These are phyloP conservation scores for Xerocomus amazonicus DNA, from an alignment of 1,284 basidiomycete genomes.

Conservation along the genomic window DNA sequence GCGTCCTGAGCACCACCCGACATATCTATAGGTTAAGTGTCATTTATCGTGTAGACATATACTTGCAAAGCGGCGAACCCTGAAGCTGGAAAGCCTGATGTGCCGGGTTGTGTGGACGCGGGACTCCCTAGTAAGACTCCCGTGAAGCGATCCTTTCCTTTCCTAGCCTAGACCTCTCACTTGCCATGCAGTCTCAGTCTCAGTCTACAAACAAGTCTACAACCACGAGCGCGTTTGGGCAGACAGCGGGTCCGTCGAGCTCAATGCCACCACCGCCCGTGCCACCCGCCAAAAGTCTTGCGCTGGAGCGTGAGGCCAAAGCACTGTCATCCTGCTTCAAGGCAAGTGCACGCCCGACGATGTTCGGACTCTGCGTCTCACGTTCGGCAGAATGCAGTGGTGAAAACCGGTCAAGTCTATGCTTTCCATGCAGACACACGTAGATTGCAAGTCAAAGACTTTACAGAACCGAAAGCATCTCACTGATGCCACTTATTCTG, in stretches of 20 bases:
- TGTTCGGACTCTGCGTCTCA: background rate
- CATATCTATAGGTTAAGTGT: conserved; percentile 18
- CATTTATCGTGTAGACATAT: too few relatives aligned
- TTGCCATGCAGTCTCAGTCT: conserved; percentile 16
- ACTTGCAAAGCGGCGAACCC: too few relatives aligned
- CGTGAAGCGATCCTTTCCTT: conserved; percentile 11
- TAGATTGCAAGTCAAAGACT: conserved; percentile 48
- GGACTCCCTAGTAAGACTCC: background rate
- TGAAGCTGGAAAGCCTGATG: too few relatives aligned
- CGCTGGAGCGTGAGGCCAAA: conserved; percentile 61
- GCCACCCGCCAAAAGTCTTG: conserved; percentile 42
- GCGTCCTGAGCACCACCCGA: conserved; percentile 15
- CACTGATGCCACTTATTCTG: background rate
- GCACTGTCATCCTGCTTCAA: conserved; percentile 56
- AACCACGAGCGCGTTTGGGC: conserved; percentile 13
- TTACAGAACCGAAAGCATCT: background rate
- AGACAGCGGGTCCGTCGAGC: conserved; percentile 8
- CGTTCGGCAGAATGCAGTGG: conserved; percentile 50
- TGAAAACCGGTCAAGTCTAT: conserved; percentile 68
- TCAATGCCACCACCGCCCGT: conserved; percentile 61
- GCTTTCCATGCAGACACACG: conserved; percentile 60
- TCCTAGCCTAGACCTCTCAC: conserved; percentile 16
- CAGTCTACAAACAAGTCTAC: conserved; percentile 19
- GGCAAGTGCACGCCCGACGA: conserved; percentile 34
- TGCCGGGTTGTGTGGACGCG: too few relatives aligned